Conservation (phyloP, 2,329 filamentous ascomycete genomes). For the Trichoderma sp. region DNA sequence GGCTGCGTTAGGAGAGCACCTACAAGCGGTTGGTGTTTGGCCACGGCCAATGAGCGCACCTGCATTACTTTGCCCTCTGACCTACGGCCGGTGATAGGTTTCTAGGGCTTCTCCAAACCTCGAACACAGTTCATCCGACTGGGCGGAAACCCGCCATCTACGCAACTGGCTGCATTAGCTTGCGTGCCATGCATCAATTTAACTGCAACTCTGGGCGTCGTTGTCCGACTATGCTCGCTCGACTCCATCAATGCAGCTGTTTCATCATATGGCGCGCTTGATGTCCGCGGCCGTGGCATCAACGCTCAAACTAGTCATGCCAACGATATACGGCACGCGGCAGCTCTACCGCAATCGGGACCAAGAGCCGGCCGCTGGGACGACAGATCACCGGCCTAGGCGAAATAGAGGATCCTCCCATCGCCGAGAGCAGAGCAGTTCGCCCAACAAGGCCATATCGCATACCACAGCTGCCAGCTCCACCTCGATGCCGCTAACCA, state of each 20-base stretch:
- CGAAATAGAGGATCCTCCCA: background rate
- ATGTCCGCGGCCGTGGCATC: background rate
- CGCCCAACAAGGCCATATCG: background rate
- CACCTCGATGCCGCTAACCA: slow-evolving; percentile 1
- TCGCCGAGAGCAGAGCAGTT: slow-evolving; percentile 6
- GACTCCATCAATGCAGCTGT: background rate
- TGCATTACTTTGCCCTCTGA: background rate
- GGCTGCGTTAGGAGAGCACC: background rate
- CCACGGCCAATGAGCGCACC: background rate
- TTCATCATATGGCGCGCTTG: background rate
- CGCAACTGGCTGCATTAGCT: background rate
- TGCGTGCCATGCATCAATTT: background rate
- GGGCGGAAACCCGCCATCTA: background rate
- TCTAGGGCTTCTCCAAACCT: background rate
- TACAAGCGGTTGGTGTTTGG: background rate
- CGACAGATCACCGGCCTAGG: background rate
- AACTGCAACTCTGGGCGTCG: background rate
- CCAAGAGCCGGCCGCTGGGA: slow-evolving; percentile 3
- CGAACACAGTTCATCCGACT: background rate
- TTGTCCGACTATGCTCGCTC: background rate
- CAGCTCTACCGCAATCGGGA: slow-evolving; percentile 21
- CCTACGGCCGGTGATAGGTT: background rate
- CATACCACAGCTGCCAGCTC: background rate
- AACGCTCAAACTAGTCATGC: background rate
- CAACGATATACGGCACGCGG: background rate